Conservation (phyloP, 2,329 filamentous ascomycete genomes). For the Aspergillus bombycis region DNA sequence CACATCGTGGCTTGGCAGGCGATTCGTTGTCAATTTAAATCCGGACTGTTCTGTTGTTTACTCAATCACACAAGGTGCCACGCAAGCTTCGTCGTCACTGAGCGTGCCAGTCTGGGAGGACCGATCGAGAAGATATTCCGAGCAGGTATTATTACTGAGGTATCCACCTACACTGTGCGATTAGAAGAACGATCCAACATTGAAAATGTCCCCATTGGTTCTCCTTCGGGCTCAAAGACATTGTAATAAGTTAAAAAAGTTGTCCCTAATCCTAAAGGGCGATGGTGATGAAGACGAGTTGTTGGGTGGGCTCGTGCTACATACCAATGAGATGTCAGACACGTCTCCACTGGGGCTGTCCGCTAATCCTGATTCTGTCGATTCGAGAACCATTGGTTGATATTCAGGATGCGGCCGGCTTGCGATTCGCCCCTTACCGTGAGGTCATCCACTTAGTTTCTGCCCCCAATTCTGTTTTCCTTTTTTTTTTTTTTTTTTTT, state of each 20-base stretch:
- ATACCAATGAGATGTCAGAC: background rate
- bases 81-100: background rate
- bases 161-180: background rate
- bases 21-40: background rate
- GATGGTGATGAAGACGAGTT: background rate
- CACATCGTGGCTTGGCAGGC: background rate
- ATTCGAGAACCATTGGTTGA: background rate
- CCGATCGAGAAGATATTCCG: background rate
- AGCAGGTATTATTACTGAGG: background rate
- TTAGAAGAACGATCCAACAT: background rate
- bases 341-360: background rate
- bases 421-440: slow-evolving; percentile 9
- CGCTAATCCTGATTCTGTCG: background rate
- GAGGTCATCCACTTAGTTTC: slow-evolving; percentile 2
- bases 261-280: background rate
- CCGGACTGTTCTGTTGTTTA: background rate
- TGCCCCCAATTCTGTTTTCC: background rate
- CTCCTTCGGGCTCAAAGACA: background rate
- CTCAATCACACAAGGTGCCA: background rate
- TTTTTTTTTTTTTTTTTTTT: background rate
- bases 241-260: background rate
- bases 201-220: background rate
- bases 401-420: background rate
- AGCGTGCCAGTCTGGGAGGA: background rate
- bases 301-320: slow-evolving; percentile 1